Percentiles rank a stretch among this genome's conserved stretches.
Conservation (phyloP, 345 rosid species). For the Aquilaria sinensis region DNA sequence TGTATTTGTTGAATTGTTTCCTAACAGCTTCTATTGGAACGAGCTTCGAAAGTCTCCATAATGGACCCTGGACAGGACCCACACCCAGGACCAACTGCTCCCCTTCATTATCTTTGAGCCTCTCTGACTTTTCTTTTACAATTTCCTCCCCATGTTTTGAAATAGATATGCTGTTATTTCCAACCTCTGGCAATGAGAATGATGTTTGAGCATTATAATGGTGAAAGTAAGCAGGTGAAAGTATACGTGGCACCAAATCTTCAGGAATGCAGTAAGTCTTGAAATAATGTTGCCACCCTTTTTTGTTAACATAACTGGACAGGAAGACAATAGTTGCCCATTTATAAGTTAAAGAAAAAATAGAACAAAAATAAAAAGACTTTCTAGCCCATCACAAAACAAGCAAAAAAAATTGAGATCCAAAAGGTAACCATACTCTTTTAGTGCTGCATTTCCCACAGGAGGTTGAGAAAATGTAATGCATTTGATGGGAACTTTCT, state of each 20-base stretch:
- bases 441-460: slow-evolving; percentile 92
- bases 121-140: slow-evolving; percentile 41
- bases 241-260: slow-evolving; percentile 88
- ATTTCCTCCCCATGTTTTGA: slow-evolving; percentile 28
- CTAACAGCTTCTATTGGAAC: slow-evolving; percentile 77
- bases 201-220: slow-evolving; percentile 72
- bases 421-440: slow-evolving; percentile 55
- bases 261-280: slow-evolving; percentile 97
- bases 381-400: slow-evolving; percentile 1
- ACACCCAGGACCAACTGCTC: slow-evolving; percentile 87
- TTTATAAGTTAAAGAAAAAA: too few species aligned
- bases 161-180: slow-evolving; percentile 25
- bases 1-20: slow-evolving; percentile 52
- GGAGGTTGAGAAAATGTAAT: slow-evolving; percentile 96
- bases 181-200: slow-evolving; percentile 36
- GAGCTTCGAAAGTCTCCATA: slow-evolving; percentile 91
- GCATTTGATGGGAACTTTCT: slow-evolving; percentile 74
- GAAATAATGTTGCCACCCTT: slow-evolving; percentile 93
- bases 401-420: slow-evolving; percentile 1
- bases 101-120: slow-evolving; percentile 38
- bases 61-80: slow-evolving; percentile 90
- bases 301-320: slow-evolving; percentile 73
- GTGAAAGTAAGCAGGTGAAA: slow-evolving; percentile 97
- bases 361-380: not conserved
- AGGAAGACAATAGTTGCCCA: too few species aligned